Percentiles rank a stretch among this genome's conserved stretches.
phyloP scores from a whole-genome alignment of 805 yeast species.

The Wickerhamomyces bovis region DNA sequence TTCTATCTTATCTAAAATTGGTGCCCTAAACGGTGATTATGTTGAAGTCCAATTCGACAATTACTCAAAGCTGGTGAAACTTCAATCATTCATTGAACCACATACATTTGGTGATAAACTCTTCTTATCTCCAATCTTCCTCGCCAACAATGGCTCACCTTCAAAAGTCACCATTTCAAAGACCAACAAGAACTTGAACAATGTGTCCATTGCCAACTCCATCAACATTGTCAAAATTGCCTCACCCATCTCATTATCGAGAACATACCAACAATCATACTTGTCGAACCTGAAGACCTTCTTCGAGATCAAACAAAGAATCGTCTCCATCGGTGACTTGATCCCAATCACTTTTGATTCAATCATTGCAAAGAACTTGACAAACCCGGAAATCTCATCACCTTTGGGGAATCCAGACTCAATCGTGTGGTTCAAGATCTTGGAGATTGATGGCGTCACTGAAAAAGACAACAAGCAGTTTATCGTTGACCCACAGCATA shows the following conservation, averaged over 20 bases:
- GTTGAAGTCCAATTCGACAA: constrained; percentile 26
- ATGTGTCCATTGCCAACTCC: constrained; percentile 47
- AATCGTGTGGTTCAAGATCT: constrained; percentile 81
- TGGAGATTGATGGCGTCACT: constrained; percentile 34
- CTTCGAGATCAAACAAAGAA: constrained; percentile 52
- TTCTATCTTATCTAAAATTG: constrained; percentile 46
- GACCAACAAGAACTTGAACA: constrained; percentile 15
- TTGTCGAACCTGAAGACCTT: constrained; percentile 52
- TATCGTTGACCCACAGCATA: constrained; percentile 59
- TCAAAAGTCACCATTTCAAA: constrained; percentile 12
- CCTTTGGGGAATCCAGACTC: constrained; percentile 63
- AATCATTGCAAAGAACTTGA: constrained; percentile 45
- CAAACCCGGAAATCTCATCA: constrained; percentile 13
- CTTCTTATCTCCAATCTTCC: constrained; percentile 58
- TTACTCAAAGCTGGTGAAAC: constrained; percentile 16
- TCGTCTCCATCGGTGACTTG: constrained; percentile 59
- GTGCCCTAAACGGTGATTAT: constrained; percentile 65
- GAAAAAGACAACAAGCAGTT: constrained; percentile 34
- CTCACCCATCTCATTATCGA: constrained; percentile 63
- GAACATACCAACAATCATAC: constrained; percentile 54
- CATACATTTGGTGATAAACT: constrained; percentile 37
- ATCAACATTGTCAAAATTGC: constrained; percentile 63
- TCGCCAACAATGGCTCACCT: constrained; percentile 41
- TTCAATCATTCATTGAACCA: constrained; percentile 64
- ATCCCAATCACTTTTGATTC: constrained; percentile 78